Evolutionary conservation across 2,329 filamentous ascomycete species (phyloP), one percentile per base, ranked within the genome.

Genomic region (Sporothrix pallida): DNA sequence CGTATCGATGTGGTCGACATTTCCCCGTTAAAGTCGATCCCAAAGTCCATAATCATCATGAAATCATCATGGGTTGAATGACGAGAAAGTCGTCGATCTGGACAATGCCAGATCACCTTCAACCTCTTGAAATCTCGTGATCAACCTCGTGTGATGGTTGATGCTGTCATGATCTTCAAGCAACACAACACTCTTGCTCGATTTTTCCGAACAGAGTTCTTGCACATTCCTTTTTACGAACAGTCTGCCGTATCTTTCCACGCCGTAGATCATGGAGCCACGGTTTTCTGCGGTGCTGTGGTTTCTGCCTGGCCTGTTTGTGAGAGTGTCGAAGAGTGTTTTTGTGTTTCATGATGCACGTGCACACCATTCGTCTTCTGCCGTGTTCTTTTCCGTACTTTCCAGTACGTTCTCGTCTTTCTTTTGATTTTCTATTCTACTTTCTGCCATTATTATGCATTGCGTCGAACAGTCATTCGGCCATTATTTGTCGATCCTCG

Each of bases 221-320:
- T 42, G 42, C 31, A 20, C 58, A 1, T 20, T 37, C 31, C 7
- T 37, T 37, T 37, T 2, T 37, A 37, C 3, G 31, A 37, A 37
- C 31, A 5, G 31, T 7, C 31, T 37, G 31, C 31, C 31, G 31
- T 37, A 37, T 7, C 31, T 37, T 37, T 37, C 7, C 31, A 63
- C 17, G 60, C 12, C 44, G 60, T 17, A 17, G 37, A 65, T 65
- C 60, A 23, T 65, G 60, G n/a, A 23, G 2, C n/a, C 60, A 44
- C 17, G 7, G 8, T 37, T 65, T 23, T 65, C 60, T 46, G 9
- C n/a, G 31, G 31, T 37, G 2, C 31, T 37, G 31, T 7, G 31
- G 31, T 37, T 37, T 65, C 60, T 46, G 9, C n/a, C 60, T 65
- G 37, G 31, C 60, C 37, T 63, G 60, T 44, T 63, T 63, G 31